Evolutionary conservation across 306 rosid species (phyloP), one percentile per base, ranked within the genome.

Genomic region (Fragaria iinumae): DNA sequence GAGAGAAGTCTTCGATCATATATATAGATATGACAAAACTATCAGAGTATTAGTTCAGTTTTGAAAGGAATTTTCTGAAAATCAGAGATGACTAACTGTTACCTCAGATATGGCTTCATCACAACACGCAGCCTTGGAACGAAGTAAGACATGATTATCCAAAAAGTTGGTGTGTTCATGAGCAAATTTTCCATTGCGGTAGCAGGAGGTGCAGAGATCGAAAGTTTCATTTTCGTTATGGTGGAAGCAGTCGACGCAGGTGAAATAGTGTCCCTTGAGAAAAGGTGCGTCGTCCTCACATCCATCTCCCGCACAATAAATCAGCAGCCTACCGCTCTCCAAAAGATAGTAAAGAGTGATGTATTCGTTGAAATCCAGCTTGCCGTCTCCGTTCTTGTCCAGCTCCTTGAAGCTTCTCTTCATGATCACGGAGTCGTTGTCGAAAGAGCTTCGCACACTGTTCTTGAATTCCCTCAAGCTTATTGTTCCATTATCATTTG

Each of bases 131-230:
- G 57, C 73, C 73, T 69, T 69, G 23, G 56, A 23, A 69, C 17
- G 73, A 32, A 69, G 38, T 25, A 45, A 44, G 5, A 68, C 9
- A 13, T 44, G 38, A 36, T 27, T 68, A 45, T 68, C 73, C 56
- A 44, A 2, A 69, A 69, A 69, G 73, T 13, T 69, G 56, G 20
- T 6, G 39, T 47, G 73, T 3, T 69, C 34, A 25, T 69, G 73
- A 47, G 0, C 23, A 21, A 23, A 69, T 21, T 69, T 20, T 23
- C 23, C 14, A 8, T 69, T 44, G n/a, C 57, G 73, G 57, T 69
- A 69, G 73, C 73, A 69, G 7, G 73, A 69, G 57, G 73, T 47
- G 73, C 73, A 69, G 41, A 69, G 56, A 47, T 69, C 39, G 73
- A 45, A 69, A 45, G 73, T 69, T 18, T 25, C 20, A 27, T 5